These are phyloP conservation scores for Helenozyma baotianmanensis DNA, from an alignment of 805 yeast genomes.

Conservation along the genomic window DNA sequence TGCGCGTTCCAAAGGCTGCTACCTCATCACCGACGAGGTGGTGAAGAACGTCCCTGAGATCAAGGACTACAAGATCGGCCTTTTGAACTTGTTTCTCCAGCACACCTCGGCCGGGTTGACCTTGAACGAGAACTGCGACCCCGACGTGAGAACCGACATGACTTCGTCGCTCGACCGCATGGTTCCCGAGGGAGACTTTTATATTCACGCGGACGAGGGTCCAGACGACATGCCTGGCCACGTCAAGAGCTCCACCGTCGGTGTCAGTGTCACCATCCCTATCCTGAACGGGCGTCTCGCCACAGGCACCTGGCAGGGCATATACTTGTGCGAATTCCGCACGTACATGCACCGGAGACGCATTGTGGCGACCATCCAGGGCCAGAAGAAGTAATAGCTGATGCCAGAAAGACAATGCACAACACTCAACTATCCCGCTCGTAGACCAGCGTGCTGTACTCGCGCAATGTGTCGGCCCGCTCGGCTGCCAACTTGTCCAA, in stretches of 20 bases:
- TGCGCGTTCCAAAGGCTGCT: constrained; percentile 62
- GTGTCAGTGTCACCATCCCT: constrained; percentile 64
- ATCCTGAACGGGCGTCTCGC: constrained; percentile 63
- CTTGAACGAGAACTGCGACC: constrained; percentile 75
- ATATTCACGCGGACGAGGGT: constrained; percentile 70
- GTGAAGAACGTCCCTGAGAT: constrained; percentile 53
- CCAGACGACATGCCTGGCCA: constrained; percentile 86
- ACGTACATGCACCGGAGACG: constrained; percentile 57
- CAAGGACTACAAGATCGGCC: constrained; percentile 55
- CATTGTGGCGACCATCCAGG: constrained; percentile 71
- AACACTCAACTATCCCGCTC: constrained; percentile 11
- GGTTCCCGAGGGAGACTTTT: constrained; percentile 60
- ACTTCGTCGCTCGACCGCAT: constrained; percentile 55
- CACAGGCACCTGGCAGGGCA: constrained; percentile 84
- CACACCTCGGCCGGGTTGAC: constrained; percentile 80
- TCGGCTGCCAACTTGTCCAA: constrained; percentile 25
- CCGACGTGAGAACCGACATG: constrained; percentile 73
- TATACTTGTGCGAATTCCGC: constrained; percentile 73
- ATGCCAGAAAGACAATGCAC: too few species aligned
- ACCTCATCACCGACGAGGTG: constrained; percentile 68
- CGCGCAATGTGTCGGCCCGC: constrained; percentile 27
- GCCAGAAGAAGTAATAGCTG: constrained; percentile 31
- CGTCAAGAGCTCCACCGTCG: constrained; percentile 49
- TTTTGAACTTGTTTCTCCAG: constrained; percentile 62
- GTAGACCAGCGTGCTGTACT: constrained; percentile 31